Percentiles rank a stretch among this genome's conserved stretches.
phyloP scores from a whole-genome alignment of 352 stramenopile species.

The Globisporangium canariense region DNA sequence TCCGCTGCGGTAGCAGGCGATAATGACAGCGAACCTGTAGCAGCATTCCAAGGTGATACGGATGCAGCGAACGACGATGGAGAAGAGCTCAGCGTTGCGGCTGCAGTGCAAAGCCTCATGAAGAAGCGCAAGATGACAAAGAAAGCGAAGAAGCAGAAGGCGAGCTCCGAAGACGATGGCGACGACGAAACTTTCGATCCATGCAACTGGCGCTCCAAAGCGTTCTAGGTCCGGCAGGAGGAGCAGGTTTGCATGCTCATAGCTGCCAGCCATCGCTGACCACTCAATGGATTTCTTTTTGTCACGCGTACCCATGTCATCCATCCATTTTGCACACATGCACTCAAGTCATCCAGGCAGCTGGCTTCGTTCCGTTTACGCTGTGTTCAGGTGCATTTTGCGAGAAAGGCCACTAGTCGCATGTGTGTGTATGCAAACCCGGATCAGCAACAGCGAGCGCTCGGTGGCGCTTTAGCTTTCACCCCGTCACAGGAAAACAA shows the following conservation, averaged over 20 bases:
- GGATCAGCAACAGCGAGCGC: no score
- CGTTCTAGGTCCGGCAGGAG: slow-evolving; percentile 9
- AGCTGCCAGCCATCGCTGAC: neutral
- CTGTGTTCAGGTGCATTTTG: neutral
- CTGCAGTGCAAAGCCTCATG: slow-evolving; percentile 19
- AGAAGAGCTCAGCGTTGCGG: slow-evolving; percentile 11
- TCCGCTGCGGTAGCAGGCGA: neutral
- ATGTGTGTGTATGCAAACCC: no score
- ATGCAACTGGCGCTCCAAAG: slow-evolving; percentile 43
- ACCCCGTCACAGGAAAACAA: no score
- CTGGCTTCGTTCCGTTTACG: neutral
- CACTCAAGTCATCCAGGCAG: neutral
- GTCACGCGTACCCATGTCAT: neutral
- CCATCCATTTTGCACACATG: neutral
- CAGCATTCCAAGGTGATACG: neutral
- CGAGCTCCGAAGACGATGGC: slow-evolving; percentile 20
- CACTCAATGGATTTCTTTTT: neutral
- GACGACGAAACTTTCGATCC: slow-evolving; percentile 34
- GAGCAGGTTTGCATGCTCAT: neutral
- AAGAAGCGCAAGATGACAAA: slow-evolving; percentile 20
- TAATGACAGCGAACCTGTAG: neutral
- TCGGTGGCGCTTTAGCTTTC: no score
- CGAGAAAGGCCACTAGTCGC: neutral
- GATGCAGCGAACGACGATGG: slow-evolving; percentile 15
- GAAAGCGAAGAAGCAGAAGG: slow-evolving; percentile 22